phyloP scores from a whole-genome alignment of 139 green algal genomes.

The Astrephomene gubernaculifera region DNA sequence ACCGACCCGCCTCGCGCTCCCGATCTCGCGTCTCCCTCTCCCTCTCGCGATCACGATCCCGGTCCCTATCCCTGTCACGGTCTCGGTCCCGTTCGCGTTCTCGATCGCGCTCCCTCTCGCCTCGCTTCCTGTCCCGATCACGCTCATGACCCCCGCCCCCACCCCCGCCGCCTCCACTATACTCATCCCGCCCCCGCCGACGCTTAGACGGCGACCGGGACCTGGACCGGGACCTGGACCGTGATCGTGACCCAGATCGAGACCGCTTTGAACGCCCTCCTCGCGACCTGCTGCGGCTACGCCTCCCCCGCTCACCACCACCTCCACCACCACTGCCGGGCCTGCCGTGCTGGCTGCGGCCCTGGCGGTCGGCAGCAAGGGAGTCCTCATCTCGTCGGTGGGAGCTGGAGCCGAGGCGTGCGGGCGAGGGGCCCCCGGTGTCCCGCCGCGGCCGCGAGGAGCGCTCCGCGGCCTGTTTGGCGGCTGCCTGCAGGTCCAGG shows the following conservation, averaged over 20 bases:
- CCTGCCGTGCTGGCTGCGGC: background rate
- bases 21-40: background rate
- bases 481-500: slow-evolving; percentile 5
- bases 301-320: background rate
- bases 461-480: background rate
- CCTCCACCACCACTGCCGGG: background rate
- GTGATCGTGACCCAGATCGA: background rate
- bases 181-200: background rate
- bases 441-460: too few relatives aligned
- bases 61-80: background rate
- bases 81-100: background rate
- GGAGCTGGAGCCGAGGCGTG: too few relatives aligned
- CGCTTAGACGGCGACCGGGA: slow-evolving; percentile 9
- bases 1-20: background rate
- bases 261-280: slow-evolving; percentile 30
- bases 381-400: background rate
- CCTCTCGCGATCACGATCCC: background rate
- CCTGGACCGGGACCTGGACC: background rate
- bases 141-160: background rate
- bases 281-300: slow-evolving; percentile 25
- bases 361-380: background rate
- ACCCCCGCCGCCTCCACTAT: background rate
- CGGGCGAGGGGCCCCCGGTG: too few relatives aligned
- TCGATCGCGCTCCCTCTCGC: background rate
- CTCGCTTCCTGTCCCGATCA: background rate